Evolutionary conservation across 495 filamentous ascomycete species (phyloP), one percentile per base, ranked within the genome.

Genomic region (Daldinia vernicosa): DNA sequence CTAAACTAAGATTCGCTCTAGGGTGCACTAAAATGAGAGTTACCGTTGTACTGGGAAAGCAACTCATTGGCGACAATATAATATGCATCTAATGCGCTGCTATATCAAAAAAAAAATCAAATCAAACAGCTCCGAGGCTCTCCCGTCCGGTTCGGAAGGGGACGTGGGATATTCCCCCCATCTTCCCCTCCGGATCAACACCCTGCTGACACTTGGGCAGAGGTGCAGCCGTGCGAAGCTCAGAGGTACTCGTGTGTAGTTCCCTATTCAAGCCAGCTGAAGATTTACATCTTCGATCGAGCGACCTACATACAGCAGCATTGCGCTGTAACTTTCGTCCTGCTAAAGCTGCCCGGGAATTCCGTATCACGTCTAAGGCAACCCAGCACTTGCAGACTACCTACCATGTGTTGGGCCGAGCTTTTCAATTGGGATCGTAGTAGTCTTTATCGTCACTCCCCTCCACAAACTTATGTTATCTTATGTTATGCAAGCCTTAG

Each of bases 121-220:
- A 14, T 5, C 11, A 35, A 35, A 66, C 32, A 56, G 59, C 54
- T 57, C 63, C 58, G 30, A 60, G 15, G 27, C 65, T 72, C 55
- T 72, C 60, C 65, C 58, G 66, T 69, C 66, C 56, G 70, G 62
- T 58, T 66, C 70, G 66, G 70, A 73, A 73, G 40, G 57, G 70
- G 62, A 39, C 61, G 70, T 69, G 66, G 70, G 70, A 69, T 73
- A 62, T 50, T 32, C 37, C 17, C 66, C 70, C 62, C 53, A 35
- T 64, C 53, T 62, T 52, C 61, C 58, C 66, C 58, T 60, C 64
- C 61, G 65, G 70, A 73, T 69, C 61, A 69, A 61, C 66, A 66
- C 66, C 70, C 70, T 69, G 66, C 70, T 69, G 61, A 73, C 70
- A 62, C 63, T 74, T 74, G 63, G 71, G 71, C 71, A 74, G 71